phyloP scores from a whole-genome alignment of 225 moss, liverwort and hornwort genomes.

The Anthoceros angustus region DNA sequence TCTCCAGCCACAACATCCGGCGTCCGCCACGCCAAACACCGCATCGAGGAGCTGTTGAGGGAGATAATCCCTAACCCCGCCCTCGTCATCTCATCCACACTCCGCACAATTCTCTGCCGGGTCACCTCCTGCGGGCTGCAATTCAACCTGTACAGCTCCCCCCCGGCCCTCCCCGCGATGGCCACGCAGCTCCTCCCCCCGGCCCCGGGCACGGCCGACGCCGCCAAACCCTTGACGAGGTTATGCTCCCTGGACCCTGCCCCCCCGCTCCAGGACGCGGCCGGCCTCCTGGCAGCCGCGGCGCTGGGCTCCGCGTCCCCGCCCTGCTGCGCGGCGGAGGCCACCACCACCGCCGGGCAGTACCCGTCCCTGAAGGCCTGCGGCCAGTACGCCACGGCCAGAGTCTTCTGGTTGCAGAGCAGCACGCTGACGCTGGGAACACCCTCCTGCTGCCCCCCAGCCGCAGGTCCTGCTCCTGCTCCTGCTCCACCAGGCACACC shows the following conservation, averaged over 20 bases:
- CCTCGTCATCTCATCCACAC: constrained; percentile 28
- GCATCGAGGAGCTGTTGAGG: constrained; percentile 42
- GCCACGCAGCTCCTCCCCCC: constrained; percentile 37
- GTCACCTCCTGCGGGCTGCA: constrained; percentile 46
- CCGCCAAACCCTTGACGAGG: constrained; percentile 37
- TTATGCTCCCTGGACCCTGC: constrained; percentile 17
- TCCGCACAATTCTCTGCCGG: constrained; percentile 45
- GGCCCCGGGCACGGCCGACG: constrained; percentile 24
- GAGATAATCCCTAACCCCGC: constrained; percentile 41
- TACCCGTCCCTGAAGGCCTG: constrained; percentile 40
- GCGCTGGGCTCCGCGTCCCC: constrained; percentile 14
- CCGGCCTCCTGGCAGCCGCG: constrained; percentile 25
- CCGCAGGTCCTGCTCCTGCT: constrained; percentile 34
- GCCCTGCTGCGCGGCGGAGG: constrained; percentile 33
- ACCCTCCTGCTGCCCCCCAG: constrained; percentile 29
- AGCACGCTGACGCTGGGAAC: constrained; percentile 53
- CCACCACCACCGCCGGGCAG: constrained; percentile 26
- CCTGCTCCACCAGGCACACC: constrained; percentile 53
- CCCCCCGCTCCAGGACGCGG: constrained; percentile 36
- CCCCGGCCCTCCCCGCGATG: constrained; percentile 56
- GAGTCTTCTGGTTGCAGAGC: constrained; percentile 55
- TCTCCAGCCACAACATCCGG: constrained; percentile 23
- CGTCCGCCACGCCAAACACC: constrained; percentile 66
- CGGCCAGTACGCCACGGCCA: constrained; percentile 66
- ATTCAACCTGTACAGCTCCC: constrained; percentile 75